Conservation (phyloP, 176 grass and related monocot genomes). For the Aegilops sharonensis region DNA sequence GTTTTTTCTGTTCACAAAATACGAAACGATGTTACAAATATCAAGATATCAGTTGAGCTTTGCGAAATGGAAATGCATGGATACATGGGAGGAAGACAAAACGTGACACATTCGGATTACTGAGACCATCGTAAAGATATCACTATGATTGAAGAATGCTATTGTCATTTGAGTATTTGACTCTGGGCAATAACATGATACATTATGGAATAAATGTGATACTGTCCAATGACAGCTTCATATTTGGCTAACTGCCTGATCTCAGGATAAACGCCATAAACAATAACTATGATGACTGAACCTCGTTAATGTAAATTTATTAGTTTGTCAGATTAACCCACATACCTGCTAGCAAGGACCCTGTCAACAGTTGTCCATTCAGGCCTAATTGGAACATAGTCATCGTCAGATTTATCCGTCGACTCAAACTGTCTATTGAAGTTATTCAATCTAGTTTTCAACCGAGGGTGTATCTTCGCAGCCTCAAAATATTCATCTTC, state of each 20-base stretch:
- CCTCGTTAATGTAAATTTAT: constrained; percentile 2
- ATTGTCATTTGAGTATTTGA: background rate
- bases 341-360: constrained; percentile 83
- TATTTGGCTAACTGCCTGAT: constrained; percentile 13
- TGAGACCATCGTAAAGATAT: constrained; percentile 19
- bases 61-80: constrained; percentile 13
- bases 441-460: constrained; percentile 90
- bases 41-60: constrained; percentile 5
- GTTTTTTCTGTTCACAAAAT: constrained; percentile 52
- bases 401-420: constrained; percentile 78
- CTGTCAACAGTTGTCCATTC: constrained; percentile 97
- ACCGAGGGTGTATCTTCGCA: constrained; percentile 70
- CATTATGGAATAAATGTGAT: constrained; percentile 16
- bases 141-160: constrained; percentile 16
- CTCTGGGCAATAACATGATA: background rate
- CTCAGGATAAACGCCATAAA: background rate
- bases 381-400: constrained; percentile 76
- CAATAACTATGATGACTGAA: constrained; percentile 13
- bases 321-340: constrained; percentile 1
- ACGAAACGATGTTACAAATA: constrained; percentile 12
- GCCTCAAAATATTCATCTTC: constrained; percentile 86
- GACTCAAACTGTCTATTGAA: constrained; percentile 69
- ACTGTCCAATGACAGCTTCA: constrained; percentile 6
- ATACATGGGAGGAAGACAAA: constrained; percentile 24
- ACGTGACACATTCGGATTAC: background rate